Percentiles rank a stretch among this genome's conserved stretches.
phyloP scores from a whole-genome alignment of 2,329 filamentous ascomycete species.

The Helicocarpus griseus region DNA sequence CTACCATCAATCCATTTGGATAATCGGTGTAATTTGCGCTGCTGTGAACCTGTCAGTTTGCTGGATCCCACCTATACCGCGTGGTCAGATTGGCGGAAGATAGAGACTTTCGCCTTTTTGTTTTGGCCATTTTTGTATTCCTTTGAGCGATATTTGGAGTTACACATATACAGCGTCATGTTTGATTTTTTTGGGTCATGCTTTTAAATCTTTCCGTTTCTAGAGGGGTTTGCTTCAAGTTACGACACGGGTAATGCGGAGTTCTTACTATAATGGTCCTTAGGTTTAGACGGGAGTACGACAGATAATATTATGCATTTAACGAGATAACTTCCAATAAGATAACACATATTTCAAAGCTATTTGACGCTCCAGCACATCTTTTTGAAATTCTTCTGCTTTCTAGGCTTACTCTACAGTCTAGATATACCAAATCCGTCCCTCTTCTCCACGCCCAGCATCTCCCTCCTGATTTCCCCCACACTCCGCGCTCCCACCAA shows the following conservation, averaged over 20 bases:
- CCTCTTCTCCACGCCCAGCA: conserved; percentile 12
- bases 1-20: conserved; percentile 66
- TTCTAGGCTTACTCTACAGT: conserved; percentile 3
- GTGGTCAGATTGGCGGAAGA: conserved; percentile 39
- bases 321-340: too few species aligned
- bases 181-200: too few species aligned
- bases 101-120: background rate
- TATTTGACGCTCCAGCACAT: background rate
- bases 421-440: conserved; percentile 14
- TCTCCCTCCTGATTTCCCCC: conserved; percentile 12
- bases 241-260: too few species aligned
- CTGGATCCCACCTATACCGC: conserved; percentile 53
- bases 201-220: too few species aligned
- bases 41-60: conserved; percentile 56
- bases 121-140: background rate
- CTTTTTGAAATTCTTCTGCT: background rate
- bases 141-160: too few species aligned
- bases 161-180: too few species aligned
- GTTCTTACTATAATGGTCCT: too few species aligned
- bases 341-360: too few species aligned
- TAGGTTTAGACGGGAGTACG: too few species aligned
- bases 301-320: too few species aligned
- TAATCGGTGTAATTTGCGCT: conserved; percentile 69
- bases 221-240: too few species aligned
- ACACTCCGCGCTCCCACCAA: conserved; percentile 14